Conservation (phyloP, 352 stramenopile genomes). For the Phytopythium ostracodes region DNA sequence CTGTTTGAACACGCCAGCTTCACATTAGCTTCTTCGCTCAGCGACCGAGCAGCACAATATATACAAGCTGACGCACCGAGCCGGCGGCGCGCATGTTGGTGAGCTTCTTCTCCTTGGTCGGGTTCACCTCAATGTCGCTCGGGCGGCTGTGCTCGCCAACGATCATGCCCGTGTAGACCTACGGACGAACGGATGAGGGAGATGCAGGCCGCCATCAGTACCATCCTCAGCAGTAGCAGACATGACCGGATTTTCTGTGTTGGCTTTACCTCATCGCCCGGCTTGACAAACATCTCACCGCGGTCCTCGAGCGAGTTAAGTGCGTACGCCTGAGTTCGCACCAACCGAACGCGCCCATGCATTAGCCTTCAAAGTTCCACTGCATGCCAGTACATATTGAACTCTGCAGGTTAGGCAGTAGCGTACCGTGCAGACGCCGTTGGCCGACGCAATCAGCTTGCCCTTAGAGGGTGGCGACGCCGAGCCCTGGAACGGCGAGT, state of each 20-base stretch:
- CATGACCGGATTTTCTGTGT: background rate
- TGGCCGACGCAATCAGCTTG: slow-evolving; percentile 78
- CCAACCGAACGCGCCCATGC: no score
- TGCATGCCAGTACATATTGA: background rate
- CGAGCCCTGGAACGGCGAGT: slow-evolving; percentile 80
- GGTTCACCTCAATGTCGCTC: slow-evolving; percentile 97
- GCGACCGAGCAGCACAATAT: background rate
- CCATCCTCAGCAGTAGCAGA: background rate
- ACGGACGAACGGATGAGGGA: slow-evolving; percentile 19
- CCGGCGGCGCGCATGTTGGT: slow-evolving; percentile 95
- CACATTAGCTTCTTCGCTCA: background rate
- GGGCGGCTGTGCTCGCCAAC: slow-evolving; percentile 95
- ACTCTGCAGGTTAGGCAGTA: background rate
- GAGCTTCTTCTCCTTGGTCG: slow-evolving; percentile 96
- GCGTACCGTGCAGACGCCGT: slow-evolving; percentile 48
- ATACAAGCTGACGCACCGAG: slow-evolving; percentile 36
- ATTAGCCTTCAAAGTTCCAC: background rate
- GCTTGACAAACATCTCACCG: slow-evolving; percentile 95
- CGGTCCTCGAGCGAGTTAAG: slow-evolving; percentile 91
- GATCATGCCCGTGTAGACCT: slow-evolving; percentile 97
- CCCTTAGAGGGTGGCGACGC: slow-evolving; percentile 74
- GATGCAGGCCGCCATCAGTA: background rate
- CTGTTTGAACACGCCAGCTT: slow-evolving; percentile 6
- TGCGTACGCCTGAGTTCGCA: slow-evolving; percentile 78
- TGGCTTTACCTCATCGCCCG: slow-evolving; percentile 63